phyloP scores from a whole-genome alignment of 1,139 yeast genomes.

The Yamadazyma dendronema region DNA sequence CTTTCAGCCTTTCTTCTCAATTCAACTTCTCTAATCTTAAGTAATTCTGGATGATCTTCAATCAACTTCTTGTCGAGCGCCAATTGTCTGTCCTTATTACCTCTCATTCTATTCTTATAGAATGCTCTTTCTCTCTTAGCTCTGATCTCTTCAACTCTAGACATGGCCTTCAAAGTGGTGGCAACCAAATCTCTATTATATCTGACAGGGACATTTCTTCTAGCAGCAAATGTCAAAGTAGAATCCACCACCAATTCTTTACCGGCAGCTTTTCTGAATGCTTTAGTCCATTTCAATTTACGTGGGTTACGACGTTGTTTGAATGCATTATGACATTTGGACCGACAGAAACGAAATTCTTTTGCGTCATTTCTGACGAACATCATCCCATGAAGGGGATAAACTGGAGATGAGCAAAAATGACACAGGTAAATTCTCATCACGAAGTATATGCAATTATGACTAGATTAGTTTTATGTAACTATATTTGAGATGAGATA shows the following conservation, averaged over 20 bases:
- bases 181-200: constrained; percentile 95
- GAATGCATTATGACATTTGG: constrained; percentile 96
- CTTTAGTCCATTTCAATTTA: constrained; percentile 97
- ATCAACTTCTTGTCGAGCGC: constrained; percentile 87
- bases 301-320: constrained; percentile 99
- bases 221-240: constrained; percentile 91
- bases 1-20: constrained; percentile 77
- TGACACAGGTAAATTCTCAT: constrained; percentile 95
- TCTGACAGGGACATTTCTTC: constrained; percentile 97
- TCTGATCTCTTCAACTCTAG: constrained; percentile 93
- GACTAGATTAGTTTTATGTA: constrained; percentile 1
- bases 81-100: constrained; percentile 84
- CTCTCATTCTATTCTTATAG: constrained; percentile 99
- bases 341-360: constrained; percentile 95
- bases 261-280: constrained; percentile 98
- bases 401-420: constrained; percentile 95
- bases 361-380: constrained; percentile 98
- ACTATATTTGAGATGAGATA: constrained; percentile 1
- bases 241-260: constrained; percentile 97
- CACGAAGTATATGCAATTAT: no score
- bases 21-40: constrained; percentile 92
- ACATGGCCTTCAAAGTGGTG: constrained; percentile 92
- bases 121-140: constrained; percentile 96
- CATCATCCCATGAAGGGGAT: constrained; percentile 97
- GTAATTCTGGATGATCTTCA: constrained; percentile 81